Evolutionary conservation across 2,329 filamentous ascomycete species (phyloP).

Genomic region (Xylariomycetidae sp.): DNA sequence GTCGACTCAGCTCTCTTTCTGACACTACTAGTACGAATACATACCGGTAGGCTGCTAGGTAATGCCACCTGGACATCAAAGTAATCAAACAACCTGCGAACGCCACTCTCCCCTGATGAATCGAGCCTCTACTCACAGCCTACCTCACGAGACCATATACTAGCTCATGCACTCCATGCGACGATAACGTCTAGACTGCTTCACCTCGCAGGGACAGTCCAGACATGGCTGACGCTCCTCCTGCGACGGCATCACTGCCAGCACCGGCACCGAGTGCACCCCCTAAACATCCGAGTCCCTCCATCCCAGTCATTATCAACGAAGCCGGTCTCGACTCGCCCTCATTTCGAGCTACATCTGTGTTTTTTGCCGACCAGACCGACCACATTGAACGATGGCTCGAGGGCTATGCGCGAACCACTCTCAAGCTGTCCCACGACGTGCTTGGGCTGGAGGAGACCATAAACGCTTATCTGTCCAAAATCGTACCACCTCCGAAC

Average conservation of each 20-base stretch:
- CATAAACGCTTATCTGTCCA: constrained; percentile 70
- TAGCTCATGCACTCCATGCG: no score
- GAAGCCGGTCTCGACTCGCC: constrained; percentile 96
- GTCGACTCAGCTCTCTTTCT: neutral
- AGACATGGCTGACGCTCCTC: constrained; percentile 22
- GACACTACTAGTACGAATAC: neutral
- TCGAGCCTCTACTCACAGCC: no score
- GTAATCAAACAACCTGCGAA: no score
- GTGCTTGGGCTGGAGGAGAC: constrained; percentile 73
- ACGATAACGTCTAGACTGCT: neutral
- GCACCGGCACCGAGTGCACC: constrained; percentile 8
- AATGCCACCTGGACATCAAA: no score
- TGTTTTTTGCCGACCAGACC: constrained; percentile 88
- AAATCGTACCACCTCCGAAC: constrained; percentile 67
- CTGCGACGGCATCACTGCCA: constrained; percentile 15
- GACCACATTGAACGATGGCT: constrained; percentile 93
- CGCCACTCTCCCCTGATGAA: no score
- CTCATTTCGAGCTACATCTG: constrained; percentile 81
- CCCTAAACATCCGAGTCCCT: constrained; percentile 30
- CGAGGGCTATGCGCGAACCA: constrained; percentile 52
- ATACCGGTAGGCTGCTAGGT: neutral
- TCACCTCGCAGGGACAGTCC: no score
- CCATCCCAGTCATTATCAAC: constrained; percentile 76
- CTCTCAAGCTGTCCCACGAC: constrained; percentile 53
- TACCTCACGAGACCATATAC: no score